Evolutionary conservation across 805 yeast species (phyloP).

Genomic region (Wickerhamiella brachini): DNA sequence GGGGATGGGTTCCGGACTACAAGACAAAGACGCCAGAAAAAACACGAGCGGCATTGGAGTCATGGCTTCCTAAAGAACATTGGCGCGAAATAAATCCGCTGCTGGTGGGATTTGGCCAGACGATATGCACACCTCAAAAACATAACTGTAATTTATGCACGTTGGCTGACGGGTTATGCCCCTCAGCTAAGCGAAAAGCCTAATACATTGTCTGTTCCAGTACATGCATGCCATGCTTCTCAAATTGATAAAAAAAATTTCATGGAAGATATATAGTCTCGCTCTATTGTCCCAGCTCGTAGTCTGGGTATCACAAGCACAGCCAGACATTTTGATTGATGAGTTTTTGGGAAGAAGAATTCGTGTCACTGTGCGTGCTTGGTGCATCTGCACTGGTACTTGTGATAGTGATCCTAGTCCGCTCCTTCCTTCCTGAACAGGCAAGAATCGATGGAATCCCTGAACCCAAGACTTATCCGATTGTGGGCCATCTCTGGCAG

Average conservation of each 20-base stretch:
- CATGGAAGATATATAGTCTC: background rate
- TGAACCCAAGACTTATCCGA: conserved; percentile 31
- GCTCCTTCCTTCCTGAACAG: background rate
- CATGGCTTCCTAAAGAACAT: conserved; percentile 56
- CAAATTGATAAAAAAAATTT: too few species aligned
- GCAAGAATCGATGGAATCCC: background rate
- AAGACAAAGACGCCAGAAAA: conserved; percentile 55
- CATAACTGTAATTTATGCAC: conserved; percentile 56
- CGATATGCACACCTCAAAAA: conserved; percentile 61
- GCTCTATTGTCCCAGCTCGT: too few species aligned
- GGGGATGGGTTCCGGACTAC: conserved; percentile 52
- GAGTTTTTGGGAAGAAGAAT: background rate
- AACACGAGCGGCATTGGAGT: conserved; percentile 53
- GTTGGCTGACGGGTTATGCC: conserved; percentile 26
- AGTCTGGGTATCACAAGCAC: background rate
- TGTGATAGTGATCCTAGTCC: background rate
- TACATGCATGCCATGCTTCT: background rate
- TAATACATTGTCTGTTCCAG: background rate
- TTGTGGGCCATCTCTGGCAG: conserved; percentile 38
- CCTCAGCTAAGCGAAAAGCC: background rate
- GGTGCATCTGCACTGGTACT: background rate
- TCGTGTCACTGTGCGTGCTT: background rate
- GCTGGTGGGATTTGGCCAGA: conserved; percentile 89
- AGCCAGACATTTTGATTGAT: background rate
- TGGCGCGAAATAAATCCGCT: conserved; percentile 83